Conservation (phyloP, 2,329 filamentous ascomycete species). For the Cytospora mali region DNA sequence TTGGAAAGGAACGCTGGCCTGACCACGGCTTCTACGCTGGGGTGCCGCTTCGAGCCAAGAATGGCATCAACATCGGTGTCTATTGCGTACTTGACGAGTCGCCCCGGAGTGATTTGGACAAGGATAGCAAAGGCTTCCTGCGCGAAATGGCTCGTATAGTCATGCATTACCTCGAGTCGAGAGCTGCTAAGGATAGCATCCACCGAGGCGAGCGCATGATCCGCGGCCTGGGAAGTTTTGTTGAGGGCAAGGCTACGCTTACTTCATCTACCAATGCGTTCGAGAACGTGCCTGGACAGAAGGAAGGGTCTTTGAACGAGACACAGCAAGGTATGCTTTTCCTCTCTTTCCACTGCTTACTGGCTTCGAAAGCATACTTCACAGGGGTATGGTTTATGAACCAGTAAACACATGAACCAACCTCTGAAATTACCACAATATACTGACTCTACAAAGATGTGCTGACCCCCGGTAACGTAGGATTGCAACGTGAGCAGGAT, state of each 20-base stretch:
- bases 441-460: background rate
- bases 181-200: conserved; percentile 30
- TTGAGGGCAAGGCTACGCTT: conserved; percentile 27
- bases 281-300: conserved; percentile 10
- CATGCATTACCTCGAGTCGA: conserved; percentile 35
- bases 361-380: background rate
- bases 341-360: background rate
- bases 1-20: background rate
- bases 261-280: conserved; percentile 6
- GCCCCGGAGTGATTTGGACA: conserved; percentile 18
- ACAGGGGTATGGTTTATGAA: background rate
- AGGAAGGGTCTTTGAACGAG: conserved; percentile 13
- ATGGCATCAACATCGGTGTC: conserved; percentile 25
- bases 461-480: background rate
- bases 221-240: conserved; percentile 32
- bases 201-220: conserved; percentile 34
- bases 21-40: conserved; percentile 22
- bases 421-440: background rate
- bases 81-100: conserved; percentile 10
- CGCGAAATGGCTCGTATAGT: conserved; percentile 33
- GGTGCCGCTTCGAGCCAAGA: conserved; percentile 21
- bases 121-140: conserved; percentile 29
- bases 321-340: conserved; percentile 6
- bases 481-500: conserved; percentile 10
- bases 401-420: background rate